A percentile compares a stretch with the other conserved stretches of the same genome.
phyloP scores from a whole-genome alignment of 1,284 basidiomycete species.

The Tausonia pullulans region DNA sequence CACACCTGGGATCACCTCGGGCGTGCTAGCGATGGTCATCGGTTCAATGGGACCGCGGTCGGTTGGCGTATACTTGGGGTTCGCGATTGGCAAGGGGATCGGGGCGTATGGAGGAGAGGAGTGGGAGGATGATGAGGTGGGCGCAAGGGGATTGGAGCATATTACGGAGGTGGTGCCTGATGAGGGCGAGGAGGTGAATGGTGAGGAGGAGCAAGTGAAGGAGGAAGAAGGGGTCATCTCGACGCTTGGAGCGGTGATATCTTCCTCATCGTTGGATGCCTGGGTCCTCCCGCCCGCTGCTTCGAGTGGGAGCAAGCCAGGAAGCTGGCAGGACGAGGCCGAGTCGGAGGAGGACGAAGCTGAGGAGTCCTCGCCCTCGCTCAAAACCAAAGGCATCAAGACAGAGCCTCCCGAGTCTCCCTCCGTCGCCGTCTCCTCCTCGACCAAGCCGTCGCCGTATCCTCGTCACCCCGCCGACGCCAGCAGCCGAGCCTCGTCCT shows the following conservation, averaged over 20 bases:
- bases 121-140: slow-evolving; percentile 8
- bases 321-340: not conserved
- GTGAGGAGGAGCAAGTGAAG: not conserved
- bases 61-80: slow-evolving; percentile 63
- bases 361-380: not conserved
- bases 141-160: slow-evolving; percentile 2
- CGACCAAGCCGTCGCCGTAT: not conserved
- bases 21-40: slow-evolving; percentile 60
- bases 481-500: not conserved
- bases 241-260: not conserved
- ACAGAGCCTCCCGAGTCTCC: not conserved
- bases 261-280: not conserved
- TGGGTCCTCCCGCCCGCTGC: too few species aligned
- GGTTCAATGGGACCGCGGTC: slow-evolving; percentile 70
- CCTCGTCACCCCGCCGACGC: not conserved
- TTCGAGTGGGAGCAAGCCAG: too few species aligned
- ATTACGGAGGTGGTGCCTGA: not conserved
- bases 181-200: slow-evolving; percentile 23
- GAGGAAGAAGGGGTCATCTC: too few species aligned
- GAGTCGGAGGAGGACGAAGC: not conserved
- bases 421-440: not conserved
- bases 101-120: slow-evolving; percentile 28
- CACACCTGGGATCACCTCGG: slow-evolving; percentile 62
- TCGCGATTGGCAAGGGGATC: slow-evolving; percentile 66
- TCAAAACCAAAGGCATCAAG: slow-evolving; percentile 1